phyloP scores from a whole-genome alignment of 2,329 filamentous ascomycete species.

The Rutstroemia sydowiana region DNA sequence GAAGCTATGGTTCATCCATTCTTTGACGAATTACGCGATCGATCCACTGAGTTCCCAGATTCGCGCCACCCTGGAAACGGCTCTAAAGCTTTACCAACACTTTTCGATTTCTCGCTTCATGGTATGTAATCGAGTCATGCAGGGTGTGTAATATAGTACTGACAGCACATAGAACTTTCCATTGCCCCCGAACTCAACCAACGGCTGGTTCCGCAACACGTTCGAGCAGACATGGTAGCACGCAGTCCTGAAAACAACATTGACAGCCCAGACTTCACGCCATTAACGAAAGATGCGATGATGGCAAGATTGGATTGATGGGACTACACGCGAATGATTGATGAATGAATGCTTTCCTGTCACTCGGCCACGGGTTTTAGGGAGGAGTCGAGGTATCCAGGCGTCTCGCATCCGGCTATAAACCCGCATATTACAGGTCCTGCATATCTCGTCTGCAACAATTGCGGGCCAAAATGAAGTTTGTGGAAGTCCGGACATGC shows the following conservation, averaged over 20 bases:
- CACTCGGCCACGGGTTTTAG: constrained; percentile 24
- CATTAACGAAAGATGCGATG: constrained; percentile 91
- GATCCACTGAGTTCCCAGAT: constrained; percentile 84
- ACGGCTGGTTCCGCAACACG: constrained; percentile 79
- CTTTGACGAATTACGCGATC: constrained; percentile 93
- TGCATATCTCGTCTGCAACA: constrained; percentile 23
- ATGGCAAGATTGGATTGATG: constrained; percentile 91
- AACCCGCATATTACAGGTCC: constrained; percentile 25
- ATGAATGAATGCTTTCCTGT: constrained; percentile 31
- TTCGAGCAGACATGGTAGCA: constrained; percentile 63
- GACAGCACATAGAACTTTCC: constrained; percentile 67
- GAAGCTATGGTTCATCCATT: constrained; percentile 98
- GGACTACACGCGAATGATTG: constrained; percentile 21
- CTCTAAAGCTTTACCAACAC: constrained; percentile 71
- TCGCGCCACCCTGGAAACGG: constrained; percentile 76
- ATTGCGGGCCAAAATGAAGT: constrained; percentile 24
- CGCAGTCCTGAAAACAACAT: constrained; percentile 51
- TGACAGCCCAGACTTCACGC: constrained; percentile 90
- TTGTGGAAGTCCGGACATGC: constrained; percentile 25
- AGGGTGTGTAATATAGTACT: neutral
- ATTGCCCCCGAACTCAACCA: constrained; percentile 83
- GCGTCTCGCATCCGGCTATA: constrained; percentile 24
- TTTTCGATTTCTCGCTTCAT: constrained; percentile 92
- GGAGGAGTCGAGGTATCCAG: constrained; percentile 22
- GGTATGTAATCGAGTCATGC: constrained; percentile 50